Percentiles rank a stretch among this genome's conserved stretches.
These are phyloP conservation scores for Sphagnum fallax DNA, from an alignment of 228 moss, liverwort and hornwort species.

Conservation along the genomic window DNA sequence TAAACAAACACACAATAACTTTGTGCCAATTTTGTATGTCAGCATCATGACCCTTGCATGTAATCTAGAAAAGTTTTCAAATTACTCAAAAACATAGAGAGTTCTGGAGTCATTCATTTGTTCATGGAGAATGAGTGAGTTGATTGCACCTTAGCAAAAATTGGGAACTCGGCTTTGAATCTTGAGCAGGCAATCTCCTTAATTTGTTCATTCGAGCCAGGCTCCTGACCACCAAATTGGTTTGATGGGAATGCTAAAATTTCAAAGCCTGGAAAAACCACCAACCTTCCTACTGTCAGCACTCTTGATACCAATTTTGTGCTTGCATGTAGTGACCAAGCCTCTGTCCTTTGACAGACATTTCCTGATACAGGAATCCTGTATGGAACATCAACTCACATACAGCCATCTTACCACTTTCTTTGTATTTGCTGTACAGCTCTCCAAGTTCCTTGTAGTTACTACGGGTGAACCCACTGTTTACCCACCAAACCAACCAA, in stretches of 20 bases:
- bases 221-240: constrained; percentile 59
- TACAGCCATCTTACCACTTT: constrained; percentile 18
- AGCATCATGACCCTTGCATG: too few relatives aligned
- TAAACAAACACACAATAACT: too few relatives aligned
- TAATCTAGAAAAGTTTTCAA: too few relatives aligned
- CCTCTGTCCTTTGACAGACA: too few relatives aligned
- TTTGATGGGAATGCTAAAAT: constrained; percentile 59
- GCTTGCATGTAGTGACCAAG: too few relatives aligned
- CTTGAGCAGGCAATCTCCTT: constrained; percentile 39
- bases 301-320: too few relatives aligned
- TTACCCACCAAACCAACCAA: neutral
- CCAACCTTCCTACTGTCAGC: neutral
- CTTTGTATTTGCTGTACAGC: constrained; percentile 46
- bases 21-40: too few relatives aligned
- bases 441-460: constrained; percentile 56
- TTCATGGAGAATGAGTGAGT: too few relatives aligned
- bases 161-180: constrained; percentile 54
- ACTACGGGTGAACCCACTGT: constrained; percentile 45
- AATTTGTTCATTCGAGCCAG: constrained; percentile 48
- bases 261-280: constrained; percentile 33
- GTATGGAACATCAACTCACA: too few relatives aligned
- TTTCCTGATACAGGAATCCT: too few relatives aligned
- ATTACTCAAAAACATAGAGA: too few relatives aligned
- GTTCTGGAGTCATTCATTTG: too few relatives aligned
- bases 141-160: constrained; percentile 43